Evolutionary conservation across 495 filamentous ascomycete genomes (phyloP).

Genomic region (Astrocystis sublimbata): DNA sequence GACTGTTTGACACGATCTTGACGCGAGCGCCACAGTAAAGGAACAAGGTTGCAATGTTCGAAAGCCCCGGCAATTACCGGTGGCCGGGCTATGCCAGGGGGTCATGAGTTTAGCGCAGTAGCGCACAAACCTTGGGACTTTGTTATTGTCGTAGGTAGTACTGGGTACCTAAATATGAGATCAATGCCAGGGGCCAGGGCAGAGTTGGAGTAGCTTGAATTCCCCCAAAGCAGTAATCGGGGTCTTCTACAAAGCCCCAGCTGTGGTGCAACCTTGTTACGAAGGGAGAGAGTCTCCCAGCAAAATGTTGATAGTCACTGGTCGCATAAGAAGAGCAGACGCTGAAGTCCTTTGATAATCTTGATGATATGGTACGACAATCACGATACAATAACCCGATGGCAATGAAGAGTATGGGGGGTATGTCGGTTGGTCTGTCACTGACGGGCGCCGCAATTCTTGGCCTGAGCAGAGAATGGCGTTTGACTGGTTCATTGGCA

Average conservation of each 20-base stretch:
- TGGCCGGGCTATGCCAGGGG: slow-evolving; percentile 1
- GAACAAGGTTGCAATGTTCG: slow-evolving; percentile 2
- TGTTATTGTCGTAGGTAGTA: slow-evolving; percentile 5
- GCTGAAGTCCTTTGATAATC: slow-evolving; percentile 1
- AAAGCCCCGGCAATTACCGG: slow-evolving; percentile 10
- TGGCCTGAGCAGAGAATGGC: neutral
- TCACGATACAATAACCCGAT: neutral
- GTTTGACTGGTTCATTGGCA: neutral
- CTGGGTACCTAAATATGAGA: neutral
- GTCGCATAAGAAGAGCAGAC: neutral
- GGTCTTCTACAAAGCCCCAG: slow-evolving; percentile 11
- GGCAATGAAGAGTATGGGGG: neutral
- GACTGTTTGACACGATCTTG: neutral
- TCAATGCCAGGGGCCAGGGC: neutral
- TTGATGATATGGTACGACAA: neutral
- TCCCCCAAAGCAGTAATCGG: slow-evolving; percentile 15
- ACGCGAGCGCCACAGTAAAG: neutral
- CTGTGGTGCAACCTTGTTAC: slow-evolving; percentile 11
- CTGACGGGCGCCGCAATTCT: slow-evolving; percentile 3
- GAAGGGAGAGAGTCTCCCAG: neutral
- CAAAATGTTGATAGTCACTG: slow-evolving; percentile 3
- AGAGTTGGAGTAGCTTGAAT: slow-evolving; percentile 2
- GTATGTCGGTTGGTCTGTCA: neutral
- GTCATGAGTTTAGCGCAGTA: neutral
- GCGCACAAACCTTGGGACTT: neutral